These are phyloP conservation scores for Aquilaria yunnanensis DNA, from an alignment of 345 rosid species.

Conservation along the genomic window DNA sequence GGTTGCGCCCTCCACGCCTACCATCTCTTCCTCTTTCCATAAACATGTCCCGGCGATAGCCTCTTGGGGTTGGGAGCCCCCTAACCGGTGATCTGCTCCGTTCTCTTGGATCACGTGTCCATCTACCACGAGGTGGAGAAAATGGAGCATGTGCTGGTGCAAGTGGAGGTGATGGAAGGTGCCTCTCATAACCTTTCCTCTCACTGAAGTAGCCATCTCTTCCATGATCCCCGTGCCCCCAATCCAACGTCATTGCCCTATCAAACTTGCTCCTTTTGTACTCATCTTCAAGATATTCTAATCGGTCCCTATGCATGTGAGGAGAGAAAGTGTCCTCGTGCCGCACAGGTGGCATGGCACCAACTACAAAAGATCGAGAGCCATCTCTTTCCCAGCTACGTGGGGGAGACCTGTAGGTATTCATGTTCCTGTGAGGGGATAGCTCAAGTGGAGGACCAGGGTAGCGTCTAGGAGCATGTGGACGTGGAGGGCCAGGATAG, in stretches of 20 bases:
- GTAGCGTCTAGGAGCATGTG: slow-evolving; percentile 43
- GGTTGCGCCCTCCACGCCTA: slow-evolving; percentile 41
- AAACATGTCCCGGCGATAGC: slow-evolving; percentile 46
- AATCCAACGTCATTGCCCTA: slow-evolving; percentile 47
- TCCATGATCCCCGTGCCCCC: slow-evolving; percentile 53
- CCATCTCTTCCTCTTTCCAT: slow-evolving; percentile 55
- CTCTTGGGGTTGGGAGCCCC: slow-evolving; percentile 37
- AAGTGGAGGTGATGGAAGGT: slow-evolving; percentile 37
- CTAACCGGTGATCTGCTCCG: slow-evolving; percentile 79
- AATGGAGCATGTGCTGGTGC: slow-evolving; percentile 17
- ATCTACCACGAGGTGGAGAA: slow-evolving; percentile 32
- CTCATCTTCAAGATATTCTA: slow-evolving; percentile 48
- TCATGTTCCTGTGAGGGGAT: slow-evolving; percentile 57
- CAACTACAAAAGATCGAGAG: slow-evolving; percentile 52
- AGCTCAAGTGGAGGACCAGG: slow-evolving; percentile 53
- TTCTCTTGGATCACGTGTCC: slow-evolving; percentile 63
- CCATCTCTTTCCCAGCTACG: slow-evolving; percentile 56
- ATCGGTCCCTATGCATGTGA: slow-evolving; percentile 45
- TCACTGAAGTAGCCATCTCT: slow-evolving; percentile 44
- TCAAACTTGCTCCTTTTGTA: slow-evolving; percentile 53
- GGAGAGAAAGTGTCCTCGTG: slow-evolving; percentile 59
- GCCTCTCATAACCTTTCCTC: slow-evolving; percentile 55
- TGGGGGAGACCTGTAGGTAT: slow-evolving; percentile 75
- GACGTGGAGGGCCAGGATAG: slow-evolving; percentile 39
- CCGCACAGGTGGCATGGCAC: slow-evolving; percentile 48